A percentile compares a stretch with the other conserved stretches of the same genome.
Evolutionary conservation across 2,329 filamentous ascomycete genomes (phyloP).

Genomic region (Colletotrichum eleusines): DNA sequence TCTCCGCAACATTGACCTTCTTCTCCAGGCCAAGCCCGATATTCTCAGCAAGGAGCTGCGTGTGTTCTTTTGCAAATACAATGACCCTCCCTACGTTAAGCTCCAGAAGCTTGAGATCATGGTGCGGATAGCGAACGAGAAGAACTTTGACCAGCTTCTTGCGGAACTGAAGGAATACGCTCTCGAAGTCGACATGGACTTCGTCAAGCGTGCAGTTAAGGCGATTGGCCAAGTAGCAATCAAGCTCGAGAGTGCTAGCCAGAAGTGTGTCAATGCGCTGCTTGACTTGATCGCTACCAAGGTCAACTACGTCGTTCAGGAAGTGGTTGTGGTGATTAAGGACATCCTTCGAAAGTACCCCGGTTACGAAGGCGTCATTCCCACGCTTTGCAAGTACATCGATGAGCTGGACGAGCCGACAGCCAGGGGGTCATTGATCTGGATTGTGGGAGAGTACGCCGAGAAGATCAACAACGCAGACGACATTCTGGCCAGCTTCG

Average conservation of each 20-base stretch:
- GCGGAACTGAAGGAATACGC: slow-evolving; percentile 98
- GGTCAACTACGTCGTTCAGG: slow-evolving; percentile 98
- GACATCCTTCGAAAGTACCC: slow-evolving; percentile 98
- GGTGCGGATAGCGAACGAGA: slow-evolving; percentile 98
- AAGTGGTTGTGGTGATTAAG: slow-evolving; percentile 98
- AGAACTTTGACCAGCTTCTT: slow-evolving; percentile 93
- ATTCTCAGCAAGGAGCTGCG: slow-evolving; percentile 97
- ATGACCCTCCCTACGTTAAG: slow-evolving; percentile 97
- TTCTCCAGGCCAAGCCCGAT: slow-evolving; percentile 95
- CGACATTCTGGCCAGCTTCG: slow-evolving; percentile 90
- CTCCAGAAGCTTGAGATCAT: slow-evolving; percentile 98
- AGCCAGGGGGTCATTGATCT: slow-evolving; percentile 91
- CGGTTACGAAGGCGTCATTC: slow-evolving; percentile 97
- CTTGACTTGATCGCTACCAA: slow-evolving; percentile 96
- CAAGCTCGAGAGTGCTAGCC: slow-evolving; percentile 95
- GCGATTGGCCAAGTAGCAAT: slow-evolving; percentile 98
- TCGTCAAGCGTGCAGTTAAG: slow-evolving; percentile 92
- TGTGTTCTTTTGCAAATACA: slow-evolving; percentile 99
- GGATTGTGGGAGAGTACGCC: slow-evolving; percentile 99
- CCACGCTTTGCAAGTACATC: slow-evolving; percentile 94
- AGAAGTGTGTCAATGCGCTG: slow-evolving; percentile 94
- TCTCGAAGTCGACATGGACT: slow-evolving; percentile 98
- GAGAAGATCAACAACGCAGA: slow-evolving; percentile 99
- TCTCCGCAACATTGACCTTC: slow-evolving; percentile 92
- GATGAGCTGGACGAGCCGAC: slow-evolving; percentile 96